phyloP scores from a whole-genome alignment of 2,329 filamentous ascomycete genomes.

The Zymoseptoria tritici region DNA sequence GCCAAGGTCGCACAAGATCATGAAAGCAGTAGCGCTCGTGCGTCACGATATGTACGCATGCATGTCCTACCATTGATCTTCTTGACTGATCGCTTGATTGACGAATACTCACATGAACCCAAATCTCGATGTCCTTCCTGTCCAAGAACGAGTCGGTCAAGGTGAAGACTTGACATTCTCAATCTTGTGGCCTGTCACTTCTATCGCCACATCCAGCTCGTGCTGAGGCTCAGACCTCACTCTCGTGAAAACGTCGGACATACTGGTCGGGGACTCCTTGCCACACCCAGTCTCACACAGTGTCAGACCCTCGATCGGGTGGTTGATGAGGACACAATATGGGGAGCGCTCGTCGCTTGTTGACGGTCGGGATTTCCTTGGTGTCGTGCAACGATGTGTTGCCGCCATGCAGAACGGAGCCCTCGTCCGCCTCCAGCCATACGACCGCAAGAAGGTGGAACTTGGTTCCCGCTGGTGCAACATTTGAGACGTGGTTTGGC shows the following conservation, averaged over 20 bases:
- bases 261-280: slow-evolving; percentile 32
- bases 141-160: slow-evolving; percentile 31
- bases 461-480: slow-evolving; percentile 40
- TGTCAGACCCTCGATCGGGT: slow-evolving; percentile 39
- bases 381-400: slow-evolving; percentile 34
- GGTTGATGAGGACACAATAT: slow-evolving; percentile 40
- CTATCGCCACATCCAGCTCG: slow-evolving; percentile 29
- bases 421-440: slow-evolving; percentile 41
- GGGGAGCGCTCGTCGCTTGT: slow-evolving; percentile 37
- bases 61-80: neutral
- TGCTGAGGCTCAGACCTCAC: slow-evolving; percentile 29
- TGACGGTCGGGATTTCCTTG: slow-evolving; percentile 30
- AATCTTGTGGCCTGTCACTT: slow-evolving; percentile 28
- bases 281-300: slow-evolving; percentile 40
- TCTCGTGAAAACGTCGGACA: slow-evolving; percentile 28
- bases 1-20: neutral
- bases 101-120: slow-evolving; percentile 19
- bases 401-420: slow-evolving; percentile 37
- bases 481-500: slow-evolving; percentile 27
- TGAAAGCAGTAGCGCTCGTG: neutral
- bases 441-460: slow-evolving; percentile 40
- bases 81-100: neutral
- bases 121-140: slow-evolving; percentile 30
- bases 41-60: neutral
- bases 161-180: slow-evolving; percentile 31